Evolutionary conservation across 352 stramenopile genomes (phyloP).

Genomic region (Aphanomyces stellatus): DNA sequence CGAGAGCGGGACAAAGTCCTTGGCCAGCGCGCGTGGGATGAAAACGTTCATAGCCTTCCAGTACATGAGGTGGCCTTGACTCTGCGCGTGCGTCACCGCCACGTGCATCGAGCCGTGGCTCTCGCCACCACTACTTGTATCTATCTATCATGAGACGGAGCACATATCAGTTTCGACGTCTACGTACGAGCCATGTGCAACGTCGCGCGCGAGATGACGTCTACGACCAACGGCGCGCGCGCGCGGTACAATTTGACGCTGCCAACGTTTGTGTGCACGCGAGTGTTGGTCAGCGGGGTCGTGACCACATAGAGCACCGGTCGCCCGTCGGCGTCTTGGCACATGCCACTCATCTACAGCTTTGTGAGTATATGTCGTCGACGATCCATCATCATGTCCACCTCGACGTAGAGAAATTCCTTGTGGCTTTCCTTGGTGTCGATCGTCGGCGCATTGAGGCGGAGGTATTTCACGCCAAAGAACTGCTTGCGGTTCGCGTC

Average conservation of each 20-base stretch:
- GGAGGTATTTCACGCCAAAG: slow-evolving; percentile 18
- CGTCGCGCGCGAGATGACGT: background rate
- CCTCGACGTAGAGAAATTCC: slow-evolving; percentile 18
- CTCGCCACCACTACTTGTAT: background rate
- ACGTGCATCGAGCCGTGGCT: background rate
- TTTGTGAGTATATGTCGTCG: no score
- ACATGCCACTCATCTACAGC: slow-evolving; percentile 4
- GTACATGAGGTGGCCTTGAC: background rate
- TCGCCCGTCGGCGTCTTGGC: slow-evolving; percentile 1
- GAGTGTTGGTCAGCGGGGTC: background rate
- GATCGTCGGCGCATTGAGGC: background rate
- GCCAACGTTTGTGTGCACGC: background rate
- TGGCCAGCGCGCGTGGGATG: background rate
- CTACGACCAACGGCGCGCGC: no score
- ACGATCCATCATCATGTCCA: no score
- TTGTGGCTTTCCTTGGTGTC: slow-evolving; percentile 4
- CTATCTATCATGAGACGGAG: no score
- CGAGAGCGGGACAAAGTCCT: background rate
- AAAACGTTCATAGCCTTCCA: slow-evolving; percentile 16
- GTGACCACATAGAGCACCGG: background rate
- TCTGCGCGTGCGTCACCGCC: background rate
- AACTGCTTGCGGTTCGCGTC: background rate
- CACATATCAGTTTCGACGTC: no score
- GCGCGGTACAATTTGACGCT: slow-evolving; percentile 17
- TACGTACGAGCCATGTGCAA: no score